phyloP scores from a whole-genome alignment of 1,284 basidiomycete genomes.

The Porogramme epimiltina region DNA sequence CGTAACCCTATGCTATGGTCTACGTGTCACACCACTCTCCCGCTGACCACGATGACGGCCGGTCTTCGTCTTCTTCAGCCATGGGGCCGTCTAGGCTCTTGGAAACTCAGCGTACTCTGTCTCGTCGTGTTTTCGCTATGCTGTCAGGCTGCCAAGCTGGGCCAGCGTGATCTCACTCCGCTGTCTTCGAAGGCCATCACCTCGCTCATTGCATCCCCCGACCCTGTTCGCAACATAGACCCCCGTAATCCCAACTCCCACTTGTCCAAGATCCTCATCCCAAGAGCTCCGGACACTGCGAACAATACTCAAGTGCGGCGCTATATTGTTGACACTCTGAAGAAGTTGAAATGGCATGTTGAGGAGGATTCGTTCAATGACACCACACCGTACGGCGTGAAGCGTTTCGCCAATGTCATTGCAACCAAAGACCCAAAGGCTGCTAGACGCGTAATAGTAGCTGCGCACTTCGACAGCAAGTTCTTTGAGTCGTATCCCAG shows the following conservation, averaged over 20 bases:
- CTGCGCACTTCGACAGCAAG: conserved; percentile 97
- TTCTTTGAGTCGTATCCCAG: conserved; percentile 83
- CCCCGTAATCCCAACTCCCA: conserved; percentile 68
- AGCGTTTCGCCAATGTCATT: conserved; percentile 88
- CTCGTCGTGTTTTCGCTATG: conserved; percentile 5
- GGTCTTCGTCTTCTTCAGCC: background rate
- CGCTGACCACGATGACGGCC: conserved; percentile 15
- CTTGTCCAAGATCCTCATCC: conserved; percentile 80
- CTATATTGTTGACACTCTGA: conserved; percentile 73
- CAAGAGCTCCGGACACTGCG: conserved; percentile 71
- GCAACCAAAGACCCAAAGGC: conserved; percentile 93
- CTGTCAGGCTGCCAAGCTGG: conserved; percentile 23
- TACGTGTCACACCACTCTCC: background rate
- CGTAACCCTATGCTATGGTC: conserved; percentile 17
- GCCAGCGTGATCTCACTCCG: conserved; percentile 39
- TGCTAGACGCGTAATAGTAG: conserved; percentile 78
- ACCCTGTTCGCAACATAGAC: conserved; percentile 71
- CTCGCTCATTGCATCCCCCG: conserved; percentile 52
- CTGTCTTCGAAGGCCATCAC: conserved; percentile 56
- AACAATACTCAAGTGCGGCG: conserved; percentile 81
- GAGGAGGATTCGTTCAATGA: conserved; percentile 82
- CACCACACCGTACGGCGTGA: conserved; percentile 83
- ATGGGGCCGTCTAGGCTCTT: background rate
- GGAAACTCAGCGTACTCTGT: conserved; percentile 4
- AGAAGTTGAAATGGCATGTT: conserved; percentile 80